Base-by-base conservation (phyloP, 2,329 filamentous ascomycete species). In the Pezicula carpinea region DNA sequence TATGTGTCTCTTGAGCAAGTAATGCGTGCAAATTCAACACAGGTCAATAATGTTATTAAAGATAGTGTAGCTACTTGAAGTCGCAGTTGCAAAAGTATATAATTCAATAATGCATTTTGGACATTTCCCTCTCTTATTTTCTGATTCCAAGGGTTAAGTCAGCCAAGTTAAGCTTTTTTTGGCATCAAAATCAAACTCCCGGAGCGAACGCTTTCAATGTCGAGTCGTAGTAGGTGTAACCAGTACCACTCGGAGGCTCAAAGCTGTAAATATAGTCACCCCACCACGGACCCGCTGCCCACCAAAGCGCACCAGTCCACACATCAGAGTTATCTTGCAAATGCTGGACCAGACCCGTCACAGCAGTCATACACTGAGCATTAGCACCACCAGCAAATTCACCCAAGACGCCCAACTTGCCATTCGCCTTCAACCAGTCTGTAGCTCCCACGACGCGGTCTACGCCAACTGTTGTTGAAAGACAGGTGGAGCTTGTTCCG, bases 351-450 rank as follows among this genome's bases (percentile, higher is more conserved):
- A 78, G 69, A 40, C 73, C 74, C 43, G 68, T 65, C 10, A 79
- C 58, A 11, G 77, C 77, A 4, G 60, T 54, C 48, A 75, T 65
- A 52, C 77, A 81, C 44, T 68, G 63, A 1, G 59, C 52, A 51
- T 80, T 80, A 5, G 67, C 65, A 0, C 73, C 77, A 4, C 69
- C 76, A 0, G 76, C 77, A 53, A 72, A 79, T 58, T 81, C 77
- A 18, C 77, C 77, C 43, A 81, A 55, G 8, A 80, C 58, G 1
- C 71, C 77, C 39, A 66, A 62, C 59, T 79, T 79, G 34, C 68
- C 67, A 54, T 80, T 78, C 13, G 67, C 63, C 50, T 71, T 70
- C 44, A 80, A 64, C 77, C 77, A 81, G 39, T 68, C 54, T 0
- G 77, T 80, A 0, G 77, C 77, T 10, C 62, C 67, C 15, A 65